phyloP scores from a whole-genome alignment of 306 rosid genomes.

The Malus sieversii region DNA sequence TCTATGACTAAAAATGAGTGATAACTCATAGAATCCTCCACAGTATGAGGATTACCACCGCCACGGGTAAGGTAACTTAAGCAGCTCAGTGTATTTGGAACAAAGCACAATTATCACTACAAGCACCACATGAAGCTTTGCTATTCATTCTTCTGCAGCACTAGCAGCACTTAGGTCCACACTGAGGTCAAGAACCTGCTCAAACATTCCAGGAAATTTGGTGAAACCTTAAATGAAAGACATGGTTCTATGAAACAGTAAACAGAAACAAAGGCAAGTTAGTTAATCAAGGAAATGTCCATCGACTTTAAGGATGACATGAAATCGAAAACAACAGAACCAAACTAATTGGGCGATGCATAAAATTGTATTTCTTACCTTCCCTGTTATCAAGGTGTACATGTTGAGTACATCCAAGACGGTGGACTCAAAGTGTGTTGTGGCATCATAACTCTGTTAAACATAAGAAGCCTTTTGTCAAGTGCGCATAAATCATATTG shows the following conservation, averaged over 20 bases:
- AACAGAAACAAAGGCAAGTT: background rate
- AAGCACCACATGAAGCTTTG: background rate
- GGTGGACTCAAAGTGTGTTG: conserved; percentile 95
- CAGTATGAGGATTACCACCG: background rate
- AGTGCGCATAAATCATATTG: background rate
- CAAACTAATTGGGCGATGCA: conserved; percentile 1
- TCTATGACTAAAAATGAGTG: background rate
- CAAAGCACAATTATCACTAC: background rate
- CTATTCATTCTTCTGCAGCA: conserved; percentile 82
- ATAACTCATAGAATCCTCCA: background rate
- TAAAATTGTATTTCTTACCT: conserved; percentile 39
- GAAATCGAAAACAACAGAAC: background rate
- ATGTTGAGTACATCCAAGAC: conserved; percentile 85
- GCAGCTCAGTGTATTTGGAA: background rate
- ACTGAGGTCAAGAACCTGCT: conserved; percentile 73
- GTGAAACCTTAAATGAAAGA: background rate
- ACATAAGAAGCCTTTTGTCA: background rate
- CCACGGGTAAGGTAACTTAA: background rate
- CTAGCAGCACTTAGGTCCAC: conserved; percentile 97
- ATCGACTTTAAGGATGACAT: background rate
- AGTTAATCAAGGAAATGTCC: background rate
- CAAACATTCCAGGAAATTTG: conserved; percentile 2
- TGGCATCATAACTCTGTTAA: conserved; percentile 92
- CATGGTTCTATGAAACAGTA: background rate
- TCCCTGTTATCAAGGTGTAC: conserved; percentile 90